These are phyloP conservation scores for Cetradonia linearis DNA, from an alignment of 495 filamentous ascomycete genomes.

Conservation along the genomic window DNA sequence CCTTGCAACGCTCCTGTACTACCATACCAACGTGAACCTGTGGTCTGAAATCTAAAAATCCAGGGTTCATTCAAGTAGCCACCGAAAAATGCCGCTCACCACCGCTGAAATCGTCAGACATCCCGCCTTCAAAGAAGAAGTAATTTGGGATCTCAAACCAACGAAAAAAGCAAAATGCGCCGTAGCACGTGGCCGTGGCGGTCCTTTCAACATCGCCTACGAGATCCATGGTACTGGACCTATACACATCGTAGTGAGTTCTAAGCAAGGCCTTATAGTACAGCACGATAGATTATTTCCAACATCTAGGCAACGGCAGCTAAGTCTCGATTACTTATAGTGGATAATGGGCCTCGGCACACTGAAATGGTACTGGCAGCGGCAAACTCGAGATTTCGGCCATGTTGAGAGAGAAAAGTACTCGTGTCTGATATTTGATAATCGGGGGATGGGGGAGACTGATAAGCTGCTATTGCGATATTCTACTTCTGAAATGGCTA, in stretches of 20 bases:
- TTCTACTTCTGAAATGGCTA: constrained; percentile 65
- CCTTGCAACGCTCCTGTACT: too few species aligned
- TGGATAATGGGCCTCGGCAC: constrained; percentile 58
- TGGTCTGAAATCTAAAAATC: not conserved
- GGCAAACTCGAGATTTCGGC: constrained; percentile 63
- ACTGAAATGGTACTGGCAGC: constrained; percentile 58
- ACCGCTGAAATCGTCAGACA: constrained; percentile 37
- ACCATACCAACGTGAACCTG: not conserved
- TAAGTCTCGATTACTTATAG: constrained; percentile 22
- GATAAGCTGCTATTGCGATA: constrained; percentile 64
- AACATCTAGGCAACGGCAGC: not conserved
- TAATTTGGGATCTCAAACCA: constrained; percentile 54
- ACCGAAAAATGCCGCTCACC: constrained; percentile 25
- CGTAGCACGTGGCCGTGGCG: constrained; percentile 53
- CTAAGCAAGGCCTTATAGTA: constrained; percentile 31
- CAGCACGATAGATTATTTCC: not conserved
- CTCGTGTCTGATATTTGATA: constrained; percentile 64
- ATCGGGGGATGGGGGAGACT: constrained; percentile 58
- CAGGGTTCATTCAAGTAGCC: too few species aligned
- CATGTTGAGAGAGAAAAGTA: constrained; percentile 53
- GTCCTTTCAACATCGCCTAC: constrained; percentile 59
- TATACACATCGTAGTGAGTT: constrained; percentile 57
- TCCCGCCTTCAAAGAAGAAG: constrained; percentile 35
- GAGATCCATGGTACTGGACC: constrained; percentile 72
- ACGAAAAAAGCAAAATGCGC: constrained; percentile 42